Evolutionary conservation across 2,329 filamentous ascomycete species (phyloP).

Genomic region (Cryphonectria japonica): DNA sequence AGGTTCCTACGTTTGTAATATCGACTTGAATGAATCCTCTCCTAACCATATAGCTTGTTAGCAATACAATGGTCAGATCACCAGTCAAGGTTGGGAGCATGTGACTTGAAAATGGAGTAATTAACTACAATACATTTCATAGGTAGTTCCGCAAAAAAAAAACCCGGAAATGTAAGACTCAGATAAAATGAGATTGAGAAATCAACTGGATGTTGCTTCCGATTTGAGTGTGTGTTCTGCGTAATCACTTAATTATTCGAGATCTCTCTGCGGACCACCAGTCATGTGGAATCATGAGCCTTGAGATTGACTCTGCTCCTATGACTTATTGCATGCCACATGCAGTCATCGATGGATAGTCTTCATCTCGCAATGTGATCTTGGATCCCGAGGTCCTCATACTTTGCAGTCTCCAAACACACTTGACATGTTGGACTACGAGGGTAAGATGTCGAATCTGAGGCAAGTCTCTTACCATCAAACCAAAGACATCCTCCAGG

Average conservation of each 20-base stretch:
- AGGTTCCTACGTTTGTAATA: not conserved
- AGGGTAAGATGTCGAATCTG: too few species aligned
- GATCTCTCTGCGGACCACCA: not conserved
- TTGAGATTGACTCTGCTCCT: too few species aligned
- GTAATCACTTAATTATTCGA: not conserved
- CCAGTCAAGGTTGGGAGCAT: too few species aligned
- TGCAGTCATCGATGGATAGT: too few species aligned
- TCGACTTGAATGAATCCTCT: not conserved
- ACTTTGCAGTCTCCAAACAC: not conserved
- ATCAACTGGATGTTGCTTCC: not conserved
- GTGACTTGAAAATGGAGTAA: not conserved
- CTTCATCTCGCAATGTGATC: too few species aligned
- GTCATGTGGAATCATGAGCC: not conserved
- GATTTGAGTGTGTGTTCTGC: not conserved
- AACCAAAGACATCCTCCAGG: too few species aligned
- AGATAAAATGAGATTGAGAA: not conserved
- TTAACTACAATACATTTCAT: not conserved
- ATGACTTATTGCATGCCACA: too few species aligned
- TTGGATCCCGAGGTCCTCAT: too few species aligned
- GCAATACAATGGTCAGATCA: too few species aligned
- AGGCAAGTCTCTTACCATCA: too few species aligned
- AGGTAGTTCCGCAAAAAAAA: not conserved
- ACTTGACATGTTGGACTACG: not conserved
- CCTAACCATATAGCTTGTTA: too few species aligned
- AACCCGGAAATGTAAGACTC: not conserved